phyloP scores from a whole-genome alignment of 176 grass and related monocot genomes.

The Zea mays region Zm-B73-REFERENCE-NAM-5.0 NC_050103.1:155196001-155196500 shows the following conservation, averaged over 20 bases:
- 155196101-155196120: background rate
- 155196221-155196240: conserved; percentile 99
- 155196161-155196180: background rate
- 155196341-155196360: conserved; percentile 90
- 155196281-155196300: conserved; percentile 96
- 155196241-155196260: conserved; percentile 91
- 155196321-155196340: conserved; percentile 93
- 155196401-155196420: conserved; percentile 95
- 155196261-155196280: conserved; percentile 94
- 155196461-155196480: conserved; percentile 1
- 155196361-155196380: conserved; percentile 91
- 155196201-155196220: conserved; percentile 96
- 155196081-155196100: background rate
- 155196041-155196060: no score
- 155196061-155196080: background rate
- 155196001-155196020: no score
- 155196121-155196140: conserved; percentile 8
- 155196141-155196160: background rate
- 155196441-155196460: conserved; percentile 66
- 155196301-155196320: conserved; percentile 97
- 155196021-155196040: no score
- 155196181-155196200: conserved; percentile 30
- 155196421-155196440: conserved; percentile 92
- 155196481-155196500: background rate
- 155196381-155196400: conserved; percentile 91